Evolutionary conservation across 805 yeast species (phyloP), one percentile per base, ranked within the genome.

Genomic region (Saturnispora saitoi): DNA sequence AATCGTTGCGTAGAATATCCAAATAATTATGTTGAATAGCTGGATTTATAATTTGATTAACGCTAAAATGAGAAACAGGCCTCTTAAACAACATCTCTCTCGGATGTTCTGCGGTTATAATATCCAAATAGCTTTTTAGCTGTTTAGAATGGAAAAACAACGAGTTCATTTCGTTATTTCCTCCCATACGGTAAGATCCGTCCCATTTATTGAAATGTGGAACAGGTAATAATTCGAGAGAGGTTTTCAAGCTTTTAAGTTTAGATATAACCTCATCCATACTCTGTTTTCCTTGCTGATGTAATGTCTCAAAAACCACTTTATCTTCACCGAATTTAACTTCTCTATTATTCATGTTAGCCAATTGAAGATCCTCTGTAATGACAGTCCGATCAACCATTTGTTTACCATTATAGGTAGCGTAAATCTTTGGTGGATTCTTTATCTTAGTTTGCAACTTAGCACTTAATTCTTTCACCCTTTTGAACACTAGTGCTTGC

Each of bases 341-440:
- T 20, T 53, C 62, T 42, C 54, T 58, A 14, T 38, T 39, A 14
- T 54, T 47, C 4, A 34, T 47, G 15, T 58, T 61, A 30, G 17
- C 28, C n/a, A 32, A 47, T 5, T 42, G 48, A 7, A 29, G 29
- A 19, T 57, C 60, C 29, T 57, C 65, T 0, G 65, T 57, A 2
- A 54, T 47, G 12, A 62, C 53, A 49, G 58, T 60, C 11, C 70
- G 62, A 54, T 70, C 74, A 14, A 67, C 62, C 44, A 67, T 64
- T 22, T 63, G 53, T 20, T 56, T 56, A 26, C 68, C 72, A 34
- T 70, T 70, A 52, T 69, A 69, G 20, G 69, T 72, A 12, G 73
- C 58, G 10, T 67, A 67, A n/a, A 73, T 67, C 3, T 68, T 56
- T 4, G 78, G 73, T 0, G 73, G 65, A 26, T 56, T 57, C 34